These are phyloP conservation scores for Synchytrium microbalum DNA, from an alignment of 371 early-diverging fungal species.

Conservation along the genomic window DNA sequence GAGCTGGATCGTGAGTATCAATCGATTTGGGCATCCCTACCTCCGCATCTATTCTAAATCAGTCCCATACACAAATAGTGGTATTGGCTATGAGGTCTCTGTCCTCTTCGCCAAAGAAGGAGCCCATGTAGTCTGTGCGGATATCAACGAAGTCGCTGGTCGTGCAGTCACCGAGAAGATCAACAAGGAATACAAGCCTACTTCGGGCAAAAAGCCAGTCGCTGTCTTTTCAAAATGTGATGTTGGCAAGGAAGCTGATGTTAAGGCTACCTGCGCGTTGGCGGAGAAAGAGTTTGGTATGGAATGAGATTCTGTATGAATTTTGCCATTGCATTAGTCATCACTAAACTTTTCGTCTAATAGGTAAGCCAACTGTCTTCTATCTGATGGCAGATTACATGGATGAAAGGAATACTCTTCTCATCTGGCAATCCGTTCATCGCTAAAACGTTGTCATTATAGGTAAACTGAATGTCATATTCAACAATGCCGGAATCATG, in stretches of 20 bases:
- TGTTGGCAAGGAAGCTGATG: constrained; percentile 65
- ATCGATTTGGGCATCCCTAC: neutral
- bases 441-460: constrained; percentile 4
- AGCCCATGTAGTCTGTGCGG: constrained; percentile 70
- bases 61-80: constrained; percentile 39
- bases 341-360: neutral
- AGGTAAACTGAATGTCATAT: constrained; percentile 67
- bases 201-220: neutral
- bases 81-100: constrained; percentile 72
- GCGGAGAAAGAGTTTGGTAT: constrained; percentile 63
- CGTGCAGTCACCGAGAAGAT: constrained; percentile 51
- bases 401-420: neutral
- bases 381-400: no score
- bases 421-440: neutral
- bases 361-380: no score
- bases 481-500: constrained; percentile 91
- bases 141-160: constrained; percentile 53
- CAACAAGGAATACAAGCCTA: constrained; percentile 30
- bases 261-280: constrained; percentile 60
- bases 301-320: neutral
- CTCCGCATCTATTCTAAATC: constrained; percentile 2
- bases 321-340: constrained; percentile 3
- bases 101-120: constrained; percentile 76
- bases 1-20: constrained; percentile 57
- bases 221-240: constrained; percentile 45